Evolutionary conservation across 2,329 filamentous ascomycete species (phyloP).

Genomic region (Penicillium sp.): DNA sequence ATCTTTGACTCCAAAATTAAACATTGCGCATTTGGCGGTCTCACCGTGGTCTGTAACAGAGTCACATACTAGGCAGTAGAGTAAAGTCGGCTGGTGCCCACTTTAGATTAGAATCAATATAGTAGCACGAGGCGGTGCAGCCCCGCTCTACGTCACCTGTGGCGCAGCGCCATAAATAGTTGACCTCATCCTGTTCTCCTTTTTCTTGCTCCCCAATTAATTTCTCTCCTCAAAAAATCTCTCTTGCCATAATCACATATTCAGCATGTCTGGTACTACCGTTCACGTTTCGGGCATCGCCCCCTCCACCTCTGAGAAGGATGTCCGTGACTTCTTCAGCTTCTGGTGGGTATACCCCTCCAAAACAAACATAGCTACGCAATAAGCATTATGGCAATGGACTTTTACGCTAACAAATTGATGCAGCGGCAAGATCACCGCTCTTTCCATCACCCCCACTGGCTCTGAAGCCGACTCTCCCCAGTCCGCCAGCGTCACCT

Average conservation of each 20-base stretch:
- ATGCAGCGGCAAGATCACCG: constrained; percentile 84
- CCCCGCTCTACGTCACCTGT: constrained; percentile 36
- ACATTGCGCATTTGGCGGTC: not conserved
- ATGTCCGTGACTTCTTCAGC: constrained; percentile 96
- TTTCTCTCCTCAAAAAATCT: not conserved
- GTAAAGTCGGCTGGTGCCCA: not conserved
- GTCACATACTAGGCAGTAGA: not conserved
- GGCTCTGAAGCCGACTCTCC: constrained; percentile 57
- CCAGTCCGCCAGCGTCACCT: constrained; percentile 88
- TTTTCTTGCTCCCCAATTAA: not conserved
- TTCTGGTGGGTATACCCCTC: constrained; percentile 66
- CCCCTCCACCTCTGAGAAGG: constrained; percentile 76
- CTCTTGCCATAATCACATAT: not conserved
- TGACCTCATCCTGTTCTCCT: constrained; percentile 13
- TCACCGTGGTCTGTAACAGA: not conserved
- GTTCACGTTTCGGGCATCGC: constrained; percentile 92
- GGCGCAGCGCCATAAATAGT: constrained; percentile 28
- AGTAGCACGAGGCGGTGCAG: constrained; percentile 23
- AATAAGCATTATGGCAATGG: not conserved
- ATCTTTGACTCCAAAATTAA: not conserved
- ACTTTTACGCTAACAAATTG: constrained; percentile 17
- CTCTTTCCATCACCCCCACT: constrained; percentile 70
- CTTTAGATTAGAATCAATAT: not conserved
- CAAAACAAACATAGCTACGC: not conserved
- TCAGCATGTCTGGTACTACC: constrained; percentile 60